Evolutionary conservation across 441 rosid genomes (phyloP).

Genomic region (Kokia cookei): DNA sequence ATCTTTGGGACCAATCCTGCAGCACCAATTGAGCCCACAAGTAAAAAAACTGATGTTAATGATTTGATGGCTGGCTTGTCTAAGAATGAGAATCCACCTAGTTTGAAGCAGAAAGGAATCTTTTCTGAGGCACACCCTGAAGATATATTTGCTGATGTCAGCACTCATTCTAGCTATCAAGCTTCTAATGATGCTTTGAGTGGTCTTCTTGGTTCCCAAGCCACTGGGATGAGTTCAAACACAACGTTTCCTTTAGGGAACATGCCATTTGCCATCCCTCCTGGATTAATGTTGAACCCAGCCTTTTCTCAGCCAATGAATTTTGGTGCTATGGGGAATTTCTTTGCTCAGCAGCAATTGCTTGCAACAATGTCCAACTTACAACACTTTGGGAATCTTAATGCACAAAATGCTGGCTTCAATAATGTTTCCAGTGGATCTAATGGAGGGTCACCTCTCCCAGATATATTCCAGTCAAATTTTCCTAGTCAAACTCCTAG

Average conservation of each 20-base stretch:
- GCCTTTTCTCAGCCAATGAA: constrained; percentile 68
- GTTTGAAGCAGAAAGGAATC: constrained; percentile 34
- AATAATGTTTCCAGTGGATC: constrained; percentile 27
- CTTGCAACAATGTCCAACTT: constrained; percentile 73
- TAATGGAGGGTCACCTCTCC: constrained; percentile 49
- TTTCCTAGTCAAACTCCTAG: constrained; percentile 53
- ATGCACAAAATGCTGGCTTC: constrained; percentile 38
- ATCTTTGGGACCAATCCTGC: constrained; percentile 51
- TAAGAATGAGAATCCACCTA: constrained; percentile 36
- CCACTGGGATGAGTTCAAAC: constrained; percentile 38
- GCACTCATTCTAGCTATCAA: constrained; percentile 30
- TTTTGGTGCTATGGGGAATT: constrained; percentile 68
- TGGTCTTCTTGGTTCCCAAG: constrained; percentile 50
- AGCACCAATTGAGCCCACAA: constrained; percentile 33
- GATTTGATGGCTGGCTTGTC: constrained; percentile 77
- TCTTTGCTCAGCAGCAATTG: constrained; percentile 69
- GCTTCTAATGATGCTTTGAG: constrained; percentile 39
- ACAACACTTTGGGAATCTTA: constrained; percentile 59
- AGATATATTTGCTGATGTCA: constrained; percentile 37
- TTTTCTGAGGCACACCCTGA: constrained; percentile 38
- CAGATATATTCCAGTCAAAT: constrained; percentile 83
- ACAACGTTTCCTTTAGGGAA: constrained; percentile 44
- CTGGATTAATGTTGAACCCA: constrained; percentile 62
- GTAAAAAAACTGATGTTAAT: constrained; percentile 30
- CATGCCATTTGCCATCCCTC: constrained; percentile 55